These are phyloP conservation scores for Heterobasidion irregulare DNA, from an alignment of 1,284 basidiomycete genomes.

Conservation along the genomic window DNA sequence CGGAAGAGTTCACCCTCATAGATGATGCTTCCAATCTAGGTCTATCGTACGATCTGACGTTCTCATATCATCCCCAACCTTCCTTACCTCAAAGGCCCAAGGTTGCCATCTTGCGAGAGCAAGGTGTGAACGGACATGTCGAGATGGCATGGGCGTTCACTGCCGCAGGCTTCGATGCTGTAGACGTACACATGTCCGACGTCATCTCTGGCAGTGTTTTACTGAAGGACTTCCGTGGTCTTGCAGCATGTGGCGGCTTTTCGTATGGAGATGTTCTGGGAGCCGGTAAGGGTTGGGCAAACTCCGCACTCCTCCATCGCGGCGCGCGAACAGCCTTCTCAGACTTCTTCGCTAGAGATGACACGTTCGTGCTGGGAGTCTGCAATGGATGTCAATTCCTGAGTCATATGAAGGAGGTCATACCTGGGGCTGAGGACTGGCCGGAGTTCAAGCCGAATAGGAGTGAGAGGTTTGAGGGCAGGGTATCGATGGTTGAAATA, in stretches of 20 bases:
- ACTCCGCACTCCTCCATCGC: constrained; percentile 82
- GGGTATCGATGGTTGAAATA: constrained; percentile 78
- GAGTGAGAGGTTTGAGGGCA: constrained; percentile 87
- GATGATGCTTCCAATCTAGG: constrained; percentile 48
- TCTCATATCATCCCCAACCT: constrained; percentile 35
- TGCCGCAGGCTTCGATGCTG: constrained; percentile 86
- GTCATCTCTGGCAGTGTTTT: constrained; percentile 67
- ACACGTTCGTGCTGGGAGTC: constrained; percentile 89
- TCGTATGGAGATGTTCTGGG: constrained; percentile 98
- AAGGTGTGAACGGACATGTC: constrained; percentile 96
- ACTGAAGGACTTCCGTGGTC: constrained; percentile 71
- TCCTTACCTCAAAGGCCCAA: constrained; percentile 55
- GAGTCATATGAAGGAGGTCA: constrained; percentile 78
- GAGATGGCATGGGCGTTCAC: constrained; percentile 99
- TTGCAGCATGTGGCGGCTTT: constrained; percentile 97
- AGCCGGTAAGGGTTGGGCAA: constrained; percentile 97
- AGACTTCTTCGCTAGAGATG: constrained; percentile 71
- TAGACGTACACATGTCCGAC: constrained; percentile 99
- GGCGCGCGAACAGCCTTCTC: constrained; percentile 70
- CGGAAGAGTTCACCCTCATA: constrained; percentile 83
- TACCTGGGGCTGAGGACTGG: constrained; percentile 84
- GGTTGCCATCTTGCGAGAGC: constrained; percentile 94
- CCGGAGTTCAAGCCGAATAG: constrained; percentile 88
- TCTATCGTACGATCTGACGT: constrained; percentile 75
- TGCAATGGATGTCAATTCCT: constrained; percentile 99